phyloP scores from a whole-genome alignment of 2,329 filamentous ascomycete genomes.

The Pseudogymnoascus sp. region DNA sequence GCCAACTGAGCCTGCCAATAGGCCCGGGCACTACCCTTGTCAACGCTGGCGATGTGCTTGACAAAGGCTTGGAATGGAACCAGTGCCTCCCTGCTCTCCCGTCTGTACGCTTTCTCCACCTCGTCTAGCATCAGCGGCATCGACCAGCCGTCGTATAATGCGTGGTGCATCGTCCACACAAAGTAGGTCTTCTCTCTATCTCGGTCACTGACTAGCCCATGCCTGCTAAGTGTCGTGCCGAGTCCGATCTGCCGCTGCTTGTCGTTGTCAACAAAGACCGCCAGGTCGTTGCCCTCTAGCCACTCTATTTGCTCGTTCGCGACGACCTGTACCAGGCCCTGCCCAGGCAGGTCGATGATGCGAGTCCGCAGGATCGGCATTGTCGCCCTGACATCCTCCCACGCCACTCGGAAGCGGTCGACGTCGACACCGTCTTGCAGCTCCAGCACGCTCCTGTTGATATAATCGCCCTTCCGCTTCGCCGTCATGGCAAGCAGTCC shows the following conservation, averaged over 20 bases:
- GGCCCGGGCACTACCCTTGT: no score
- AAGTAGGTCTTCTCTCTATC: background rate
- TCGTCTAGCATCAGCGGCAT: slow-evolving; percentile 24
- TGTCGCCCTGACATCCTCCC: background rate
- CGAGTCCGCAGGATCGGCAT: slow-evolving; percentile 26
- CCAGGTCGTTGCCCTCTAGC: background rate
- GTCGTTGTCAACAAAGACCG: background rate
- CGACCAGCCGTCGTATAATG: slow-evolving; percentile 57
- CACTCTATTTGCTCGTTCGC: background rate
- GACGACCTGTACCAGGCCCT: background rate
- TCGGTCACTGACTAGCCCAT: background rate
- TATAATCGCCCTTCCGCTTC: slow-evolving; percentile 25
- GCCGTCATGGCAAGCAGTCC: slow-evolving; percentile 28
- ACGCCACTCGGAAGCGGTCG: background rate
- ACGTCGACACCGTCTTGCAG: background rate
- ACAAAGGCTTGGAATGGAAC: background rate
- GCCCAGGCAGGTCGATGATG: slow-evolving; percentile 22
- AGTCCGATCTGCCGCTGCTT: background rate
- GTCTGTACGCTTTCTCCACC: background rate
- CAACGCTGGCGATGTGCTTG: background rate
- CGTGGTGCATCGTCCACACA: slow-evolving; percentile 40
- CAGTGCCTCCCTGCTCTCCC: background rate
- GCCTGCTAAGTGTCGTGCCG: background rate
- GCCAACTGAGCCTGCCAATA: background rate
- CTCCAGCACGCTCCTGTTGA: slow-evolving; percentile 18